phyloP scores from a whole-genome alignment of 441 rosid genomes.

The Jatropha multifida region DNA sequence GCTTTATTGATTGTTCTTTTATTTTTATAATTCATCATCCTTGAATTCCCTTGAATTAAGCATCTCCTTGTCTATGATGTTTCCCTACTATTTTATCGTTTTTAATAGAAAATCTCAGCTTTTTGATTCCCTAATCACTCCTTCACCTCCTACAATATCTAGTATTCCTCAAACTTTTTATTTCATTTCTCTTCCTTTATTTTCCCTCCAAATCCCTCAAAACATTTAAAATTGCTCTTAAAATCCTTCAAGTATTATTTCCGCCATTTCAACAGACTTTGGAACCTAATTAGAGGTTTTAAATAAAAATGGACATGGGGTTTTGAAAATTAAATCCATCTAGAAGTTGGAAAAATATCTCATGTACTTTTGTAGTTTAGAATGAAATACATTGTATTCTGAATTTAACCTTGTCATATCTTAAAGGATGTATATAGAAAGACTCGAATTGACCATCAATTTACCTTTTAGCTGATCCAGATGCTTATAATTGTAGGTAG shows the following conservation, averaged over 20 bases:
- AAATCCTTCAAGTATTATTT: not conserved
- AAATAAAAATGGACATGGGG: not conserved
- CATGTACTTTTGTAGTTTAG: not conserved
- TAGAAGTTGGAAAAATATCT: not conserved
- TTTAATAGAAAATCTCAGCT: not conserved
- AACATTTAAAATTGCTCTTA: not conserved
- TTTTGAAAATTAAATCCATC: not conserved
- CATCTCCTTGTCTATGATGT: not conserved
- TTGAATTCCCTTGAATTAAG: not conserved
- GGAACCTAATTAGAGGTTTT: not conserved
- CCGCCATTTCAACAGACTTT: not conserved
- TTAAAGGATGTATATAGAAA: not conserved
- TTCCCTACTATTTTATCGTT: not conserved
- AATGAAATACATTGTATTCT: not conserved
- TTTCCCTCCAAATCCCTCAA: not conserved
- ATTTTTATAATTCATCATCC: not conserved
- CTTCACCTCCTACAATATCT: not conserved
- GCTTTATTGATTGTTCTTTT: not conserved
- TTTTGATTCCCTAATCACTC: not conserved
- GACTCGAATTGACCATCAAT: slow-evolving; percentile 4
- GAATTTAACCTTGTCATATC: too few species aligned
- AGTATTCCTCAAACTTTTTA: not conserved
- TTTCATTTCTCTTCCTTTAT: not conserved
- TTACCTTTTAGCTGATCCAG: not conserved
- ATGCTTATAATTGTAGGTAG: slow-evolving; percentile 32